Percentiles rank a stretch among this genome's conserved stretches.
Conservation (phyloP, 768 basidiomycete species). For the Termitomyces sp. region DNA sequence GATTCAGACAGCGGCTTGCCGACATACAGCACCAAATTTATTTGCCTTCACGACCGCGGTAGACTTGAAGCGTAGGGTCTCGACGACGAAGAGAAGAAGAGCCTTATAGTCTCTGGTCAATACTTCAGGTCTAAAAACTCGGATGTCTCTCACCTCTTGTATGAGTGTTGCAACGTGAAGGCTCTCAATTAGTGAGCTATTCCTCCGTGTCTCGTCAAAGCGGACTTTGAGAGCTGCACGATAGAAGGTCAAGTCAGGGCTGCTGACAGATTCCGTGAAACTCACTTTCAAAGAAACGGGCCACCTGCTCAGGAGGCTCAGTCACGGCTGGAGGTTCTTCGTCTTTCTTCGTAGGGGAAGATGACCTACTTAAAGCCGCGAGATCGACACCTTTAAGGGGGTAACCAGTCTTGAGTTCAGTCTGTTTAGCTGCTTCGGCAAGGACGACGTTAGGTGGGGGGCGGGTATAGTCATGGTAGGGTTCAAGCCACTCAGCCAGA, state of each 20-base stretch:
- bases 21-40: slow-evolving; percentile 64
- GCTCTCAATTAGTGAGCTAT: slow-evolving; percentile 44
- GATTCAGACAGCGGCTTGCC: background rate
- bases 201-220: slow-evolving; percentile 38
- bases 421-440: slow-evolving; percentile 70
- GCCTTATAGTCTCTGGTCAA: slow-evolving; percentile 39
- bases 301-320: slow-evolving; percentile 51
- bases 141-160: slow-evolving; percentile 52
- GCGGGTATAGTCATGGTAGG: slow-evolving; percentile 68
- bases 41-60: slow-evolving; percentile 64
- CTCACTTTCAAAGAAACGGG: slow-evolving; percentile 59
- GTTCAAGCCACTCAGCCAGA: slow-evolving; percentile 71
- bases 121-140: background rate
- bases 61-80: slow-evolving; percentile 69
- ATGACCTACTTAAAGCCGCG: slow-evolving; percentile 30
- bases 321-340: slow-evolving; percentile 64
- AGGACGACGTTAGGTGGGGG: slow-evolving; percentile 66
- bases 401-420: slow-evolving; percentile 63
- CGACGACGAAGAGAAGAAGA: slow-evolving; percentile 64
- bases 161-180: slow-evolving; percentile 69
- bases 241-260: background rate
- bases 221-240: slow-evolving; percentile 47
- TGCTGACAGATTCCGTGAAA: background rate
- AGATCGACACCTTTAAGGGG: slow-evolving; percentile 61
- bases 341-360: slow-evolving; percentile 57